These are phyloP conservation scores for Galerina sulciceps DNA, from an alignment of 768 basidiomycete species.

Conservation along the genomic window DNA sequence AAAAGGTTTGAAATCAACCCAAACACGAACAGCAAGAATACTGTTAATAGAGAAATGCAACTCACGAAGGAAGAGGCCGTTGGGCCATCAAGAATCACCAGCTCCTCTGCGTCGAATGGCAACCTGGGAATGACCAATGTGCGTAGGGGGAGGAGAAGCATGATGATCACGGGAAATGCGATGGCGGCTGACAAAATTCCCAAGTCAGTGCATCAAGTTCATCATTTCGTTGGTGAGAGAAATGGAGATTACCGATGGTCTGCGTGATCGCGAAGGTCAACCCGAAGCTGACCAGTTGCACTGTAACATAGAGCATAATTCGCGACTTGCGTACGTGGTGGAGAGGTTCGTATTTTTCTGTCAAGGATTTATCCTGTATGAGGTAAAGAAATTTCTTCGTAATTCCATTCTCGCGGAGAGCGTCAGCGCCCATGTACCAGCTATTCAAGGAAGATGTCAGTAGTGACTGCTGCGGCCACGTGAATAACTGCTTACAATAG, in stretches of 20 bases:
- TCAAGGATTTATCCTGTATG: slow-evolving; percentile 70
- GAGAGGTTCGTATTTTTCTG: slow-evolving; percentile 70
- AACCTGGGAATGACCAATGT: slow-evolving; percentile 72
- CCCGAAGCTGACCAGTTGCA: slow-evolving; percentile 86
- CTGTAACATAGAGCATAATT: slow-evolving; percentile 68
- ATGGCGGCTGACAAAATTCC: slow-evolving; percentile 66
- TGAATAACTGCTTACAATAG: slow-evolving; percentile 66
- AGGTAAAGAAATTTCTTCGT: slow-evolving; percentile 82
- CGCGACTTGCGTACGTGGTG: slow-evolving; percentile 74
- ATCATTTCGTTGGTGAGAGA: not conserved
- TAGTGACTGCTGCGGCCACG: not conserved
- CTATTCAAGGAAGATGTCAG: slow-evolving; percentile 34
- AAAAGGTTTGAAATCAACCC: not conserved
- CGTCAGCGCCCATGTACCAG: slow-evolving; percentile 93
- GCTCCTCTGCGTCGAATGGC: slow-evolving; percentile 77
- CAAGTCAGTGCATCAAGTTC: slow-evolving; percentile 1
- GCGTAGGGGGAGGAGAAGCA: slow-evolving; percentile 80
- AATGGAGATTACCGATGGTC: slow-evolving; percentile 65
- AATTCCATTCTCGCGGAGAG: slow-evolving; percentile 81
- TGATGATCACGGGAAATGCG: slow-evolving; percentile 89
- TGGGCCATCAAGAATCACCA: slow-evolving; percentile 86
- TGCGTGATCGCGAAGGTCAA: slow-evolving; percentile 91
- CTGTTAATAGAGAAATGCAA: slow-evolving; percentile 33
- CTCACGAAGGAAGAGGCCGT: slow-evolving; percentile 87
- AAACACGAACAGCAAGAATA: slow-evolving; percentile 30